Conservation (phyloP, 805 yeast genomes). For the Cyberlindnera amylophila region DNA sequence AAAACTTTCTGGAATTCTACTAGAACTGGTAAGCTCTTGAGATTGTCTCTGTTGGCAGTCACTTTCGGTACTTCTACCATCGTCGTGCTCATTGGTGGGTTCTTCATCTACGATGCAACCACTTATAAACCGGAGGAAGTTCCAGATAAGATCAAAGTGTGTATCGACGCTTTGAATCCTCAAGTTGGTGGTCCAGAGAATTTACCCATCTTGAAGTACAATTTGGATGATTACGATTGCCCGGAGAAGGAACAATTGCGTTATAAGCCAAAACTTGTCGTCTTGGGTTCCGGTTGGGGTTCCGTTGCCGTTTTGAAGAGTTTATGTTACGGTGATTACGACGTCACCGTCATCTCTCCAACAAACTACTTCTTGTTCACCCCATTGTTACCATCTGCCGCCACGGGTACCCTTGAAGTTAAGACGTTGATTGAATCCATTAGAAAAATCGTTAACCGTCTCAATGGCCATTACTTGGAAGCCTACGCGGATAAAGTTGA, state of each 20-base stretch:
- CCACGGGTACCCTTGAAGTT: slow-evolving; percentile 66
- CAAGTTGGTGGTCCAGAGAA: slow-evolving; percentile 67
- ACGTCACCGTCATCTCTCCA: slow-evolving; percentile 65
- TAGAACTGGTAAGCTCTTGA: slow-evolving; percentile 32
- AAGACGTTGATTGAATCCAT: slow-evolving; percentile 63
- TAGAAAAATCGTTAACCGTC: slow-evolving; percentile 47
- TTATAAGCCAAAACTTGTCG: slow-evolving; percentile 53
- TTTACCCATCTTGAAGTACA: slow-evolving; percentile 53
- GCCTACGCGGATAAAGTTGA: slow-evolving; percentile 59
- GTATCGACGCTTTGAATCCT: slow-evolving; percentile 51
- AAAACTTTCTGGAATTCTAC: slow-evolving; percentile 26
- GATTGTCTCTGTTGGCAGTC: slow-evolving; percentile 33
- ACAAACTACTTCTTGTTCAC: slow-evolving; percentile 67
- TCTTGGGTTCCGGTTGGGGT: slow-evolving; percentile 73
- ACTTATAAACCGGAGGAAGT: slow-evolving; percentile 48
- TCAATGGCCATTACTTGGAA: slow-evolving; percentile 59
- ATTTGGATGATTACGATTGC: slow-evolving; percentile 54
- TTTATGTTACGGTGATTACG: slow-evolving; percentile 51
- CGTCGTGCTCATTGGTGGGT: slow-evolving; percentile 39
- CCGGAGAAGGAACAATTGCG: slow-evolving; percentile 41
- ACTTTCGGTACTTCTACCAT: slow-evolving; percentile 44
- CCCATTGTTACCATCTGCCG: slow-evolving; percentile 66
- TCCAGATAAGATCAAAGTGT: slow-evolving; percentile 44
- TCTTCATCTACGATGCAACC: slow-evolving; percentile 63
- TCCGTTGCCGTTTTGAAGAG: slow-evolving; percentile 55